phyloP scores from a whole-genome alignment of 108 stramenopile species.

The Fistulifera solaris region DNA sequence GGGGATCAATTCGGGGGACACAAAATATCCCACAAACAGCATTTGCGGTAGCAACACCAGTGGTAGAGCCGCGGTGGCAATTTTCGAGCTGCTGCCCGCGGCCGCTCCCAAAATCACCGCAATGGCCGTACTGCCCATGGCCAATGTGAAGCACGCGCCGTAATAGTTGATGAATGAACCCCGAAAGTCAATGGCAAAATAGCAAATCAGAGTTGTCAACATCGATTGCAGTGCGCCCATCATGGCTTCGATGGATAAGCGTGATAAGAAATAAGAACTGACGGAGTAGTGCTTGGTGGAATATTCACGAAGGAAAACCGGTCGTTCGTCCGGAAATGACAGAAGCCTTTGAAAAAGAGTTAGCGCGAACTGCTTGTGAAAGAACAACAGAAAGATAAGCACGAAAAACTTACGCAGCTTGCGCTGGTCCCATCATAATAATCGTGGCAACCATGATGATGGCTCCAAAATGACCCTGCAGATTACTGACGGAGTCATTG shows the following conservation, averaged over 20 bases:
- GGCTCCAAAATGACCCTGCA: constrained; percentile 53
- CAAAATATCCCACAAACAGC: constrained; percentile 81
- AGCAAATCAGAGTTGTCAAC: neutral
- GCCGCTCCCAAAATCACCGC: constrained; percentile 28
- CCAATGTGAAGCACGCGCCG: constrained; percentile 21
- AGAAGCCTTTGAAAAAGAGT: constrained; percentile 30
- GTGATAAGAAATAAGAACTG: constrained; percentile 55
- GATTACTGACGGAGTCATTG: constrained; percentile 2
- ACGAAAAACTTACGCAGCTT: constrained; percentile 30
- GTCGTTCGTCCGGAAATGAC: constrained; percentile 73
- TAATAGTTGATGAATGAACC: constrained; percentile 19
- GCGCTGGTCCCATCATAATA: constrained; percentile 45
- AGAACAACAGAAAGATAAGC: too few species aligned
- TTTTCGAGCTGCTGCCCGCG: constrained; percentile 13
- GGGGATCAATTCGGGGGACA: constrained; percentile 49
- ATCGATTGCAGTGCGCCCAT: constrained; percentile 43
- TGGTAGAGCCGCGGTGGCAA: constrained; percentile 57
- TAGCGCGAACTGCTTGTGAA: constrained; percentile 18
- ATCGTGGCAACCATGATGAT: constrained; percentile 30
- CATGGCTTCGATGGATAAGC: constrained; percentile 46
- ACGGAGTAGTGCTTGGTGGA: constrained; percentile 73
- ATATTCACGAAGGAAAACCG: constrained; percentile 81
- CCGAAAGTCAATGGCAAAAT: constrained; percentile 23
- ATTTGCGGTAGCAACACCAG: constrained; percentile 79
- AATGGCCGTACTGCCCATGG: constrained; percentile 35